Conservation (phyloP, 441 rosid species). For the Dalechampia spathulata region DNA sequence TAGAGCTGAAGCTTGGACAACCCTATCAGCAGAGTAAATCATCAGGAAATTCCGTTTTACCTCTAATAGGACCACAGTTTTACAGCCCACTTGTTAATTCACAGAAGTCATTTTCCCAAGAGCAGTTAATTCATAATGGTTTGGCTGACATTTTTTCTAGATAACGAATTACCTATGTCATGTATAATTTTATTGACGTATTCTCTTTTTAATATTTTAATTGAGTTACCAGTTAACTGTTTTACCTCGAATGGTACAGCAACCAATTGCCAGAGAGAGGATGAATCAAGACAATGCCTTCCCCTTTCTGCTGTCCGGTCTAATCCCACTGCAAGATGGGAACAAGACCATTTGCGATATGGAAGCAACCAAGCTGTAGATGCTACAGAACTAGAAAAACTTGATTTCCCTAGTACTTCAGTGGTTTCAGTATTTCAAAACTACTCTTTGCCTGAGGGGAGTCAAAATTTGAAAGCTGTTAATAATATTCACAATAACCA, state of each 20-base stretch:
- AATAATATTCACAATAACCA: constrained; percentile 5
- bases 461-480: constrained; percentile 11
- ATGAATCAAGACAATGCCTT: constrained; percentile 20
- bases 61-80: constrained; percentile 18
- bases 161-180: constrained; percentile 7
- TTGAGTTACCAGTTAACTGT: constrained; percentile 9
- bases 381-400: constrained; percentile 16
- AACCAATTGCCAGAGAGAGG: constrained; percentile 16
- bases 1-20: constrained; percentile 54
- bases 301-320: constrained; percentile 18
- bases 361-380: constrained; percentile 9
- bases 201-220: constrained; percentile 7
- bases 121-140: constrained; percentile 32
- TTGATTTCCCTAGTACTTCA: constrained; percentile 9
- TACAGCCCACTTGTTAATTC: constrained; percentile 17
- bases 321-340: constrained; percentile 16
- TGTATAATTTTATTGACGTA: constrained; percentile 2
- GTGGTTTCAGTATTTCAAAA: constrained; percentile 12
- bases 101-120: constrained; percentile 18
- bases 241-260: constrained; percentile 31
- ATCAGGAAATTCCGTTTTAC: constrained; percentile 25
- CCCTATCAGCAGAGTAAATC: constrained; percentile 35
- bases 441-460: constrained; percentile 16
- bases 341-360: constrained; percentile 19
- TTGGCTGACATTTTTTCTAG: constrained; percentile 13